Percentiles rank a stretch among this genome's conserved stretches.
Evolutionary conservation across 345 rosid genomes (phyloP).

Genomic region (Cardamine resedifolia): DNA sequence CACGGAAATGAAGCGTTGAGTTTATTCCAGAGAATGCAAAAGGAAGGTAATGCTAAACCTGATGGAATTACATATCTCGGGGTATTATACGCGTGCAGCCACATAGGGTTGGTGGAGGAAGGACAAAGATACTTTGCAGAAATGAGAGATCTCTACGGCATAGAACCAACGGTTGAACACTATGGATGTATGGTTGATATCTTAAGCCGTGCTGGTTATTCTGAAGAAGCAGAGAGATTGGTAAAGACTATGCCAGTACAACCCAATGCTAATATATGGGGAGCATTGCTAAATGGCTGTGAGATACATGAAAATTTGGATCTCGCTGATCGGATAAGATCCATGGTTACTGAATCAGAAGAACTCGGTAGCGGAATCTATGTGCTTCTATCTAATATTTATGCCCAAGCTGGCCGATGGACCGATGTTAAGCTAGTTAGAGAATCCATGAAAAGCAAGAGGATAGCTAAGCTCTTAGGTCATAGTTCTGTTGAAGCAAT

Average conservation of each 20-base stretch:
- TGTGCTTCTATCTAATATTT: slow-evolving; percentile 51
- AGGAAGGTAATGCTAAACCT: slow-evolving; percentile 41
- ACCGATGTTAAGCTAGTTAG: slow-evolving; percentile 43
- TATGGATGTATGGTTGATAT: slow-evolving; percentile 56
- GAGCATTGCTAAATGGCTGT: slow-evolving; percentile 59
- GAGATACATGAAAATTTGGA: slow-evolving; percentile 48
- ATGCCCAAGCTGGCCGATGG: slow-evolving; percentile 57
- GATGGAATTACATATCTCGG: slow-evolving; percentile 47
- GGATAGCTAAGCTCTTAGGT: slow-evolving; percentile 43
- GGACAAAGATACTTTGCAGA: slow-evolving; percentile 45
- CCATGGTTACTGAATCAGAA: slow-evolving; percentile 37
- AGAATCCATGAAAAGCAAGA: slow-evolving; percentile 45
- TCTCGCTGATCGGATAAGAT: slow-evolving; percentile 47
- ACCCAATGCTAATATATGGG: slow-evolving; percentile 47
- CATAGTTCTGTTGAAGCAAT: slow-evolving; percentile 45
- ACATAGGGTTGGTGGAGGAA: slow-evolving; percentile 48
- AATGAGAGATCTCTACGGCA: slow-evolving; percentile 42
- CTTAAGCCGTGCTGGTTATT: slow-evolving; percentile 53
- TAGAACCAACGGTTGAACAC: slow-evolving; percentile 47
- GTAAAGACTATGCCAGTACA: slow-evolving; percentile 42
- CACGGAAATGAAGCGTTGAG: slow-evolving; percentile 49
- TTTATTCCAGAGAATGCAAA: slow-evolving; percentile 46
- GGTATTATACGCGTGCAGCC: slow-evolving; percentile 55
- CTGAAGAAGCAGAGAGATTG: slow-evolving; percentile 50
- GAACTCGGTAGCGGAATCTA: slow-evolving; percentile 46